A percentile compares a stretch with the other conserved stretches of the same genome.
phyloP scores from a whole-genome alignment of 1,284 basidiomycete species.

The Agroathelia rolfsii region DNA sequence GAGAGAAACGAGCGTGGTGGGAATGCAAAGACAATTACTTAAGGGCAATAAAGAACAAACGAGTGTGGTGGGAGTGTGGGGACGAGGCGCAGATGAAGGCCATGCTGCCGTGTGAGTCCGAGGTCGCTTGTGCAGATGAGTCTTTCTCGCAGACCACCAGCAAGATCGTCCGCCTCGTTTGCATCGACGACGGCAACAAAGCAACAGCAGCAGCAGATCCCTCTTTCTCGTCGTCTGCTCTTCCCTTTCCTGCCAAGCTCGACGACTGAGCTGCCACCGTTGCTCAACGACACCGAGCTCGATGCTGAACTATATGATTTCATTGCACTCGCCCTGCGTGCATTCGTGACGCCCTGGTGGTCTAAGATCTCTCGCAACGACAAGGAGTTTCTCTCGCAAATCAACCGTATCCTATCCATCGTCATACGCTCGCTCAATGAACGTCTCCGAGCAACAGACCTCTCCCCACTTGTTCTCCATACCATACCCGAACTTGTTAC shows the following conservation, averaged over 20 bases:
- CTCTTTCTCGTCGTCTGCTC: constrained; percentile 58
- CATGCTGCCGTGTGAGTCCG: too few relatives aligned
- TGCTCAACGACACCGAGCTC: constrained; percentile 46
- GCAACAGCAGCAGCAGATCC: constrained; percentile 18
- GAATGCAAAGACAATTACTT: constrained; percentile 1
- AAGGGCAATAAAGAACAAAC: too few relatives aligned
- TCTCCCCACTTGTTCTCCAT: constrained; percentile 45
- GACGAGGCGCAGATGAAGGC: too few relatives aligned
- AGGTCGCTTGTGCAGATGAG: too few relatives aligned
- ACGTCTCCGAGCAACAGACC: constrained; percentile 44
- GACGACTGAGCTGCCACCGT: constrained; percentile 39
- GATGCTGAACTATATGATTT: constrained; percentile 66
- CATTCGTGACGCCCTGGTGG: constrained; percentile 77
- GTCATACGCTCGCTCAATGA: constrained; percentile 53
- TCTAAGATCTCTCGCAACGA: constrained; percentile 71
- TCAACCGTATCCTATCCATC: constrained; percentile 46
- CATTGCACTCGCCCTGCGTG: constrained; percentile 65
- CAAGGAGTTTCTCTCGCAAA: constrained; percentile 68
- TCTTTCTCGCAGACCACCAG: too few relatives aligned
- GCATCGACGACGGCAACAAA: constrained; percentile 11
- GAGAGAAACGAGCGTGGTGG: constrained; percentile 10
- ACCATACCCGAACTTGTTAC: constrained; percentile 55
- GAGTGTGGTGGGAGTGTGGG: too few relatives aligned
- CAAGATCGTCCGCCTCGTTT: constrained; percentile 14
- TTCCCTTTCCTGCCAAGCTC: constrained; percentile 47